These are phyloP conservation scores for Salix purpurea DNA, from an alignment of 345 rosid species.

Conservation along the genomic window DNA sequence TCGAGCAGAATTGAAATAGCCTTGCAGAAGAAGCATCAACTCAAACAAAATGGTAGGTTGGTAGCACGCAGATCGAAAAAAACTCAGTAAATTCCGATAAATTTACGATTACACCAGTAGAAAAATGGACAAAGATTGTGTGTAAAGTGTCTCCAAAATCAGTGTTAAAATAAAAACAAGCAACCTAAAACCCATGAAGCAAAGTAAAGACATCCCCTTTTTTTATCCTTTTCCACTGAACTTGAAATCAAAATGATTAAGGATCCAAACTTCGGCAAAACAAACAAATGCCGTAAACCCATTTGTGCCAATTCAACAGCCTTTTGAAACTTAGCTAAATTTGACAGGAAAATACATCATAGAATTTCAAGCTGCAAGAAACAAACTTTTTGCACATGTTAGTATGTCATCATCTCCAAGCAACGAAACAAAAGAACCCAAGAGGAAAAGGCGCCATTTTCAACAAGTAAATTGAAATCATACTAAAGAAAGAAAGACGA, in stretches of 20 bases:
- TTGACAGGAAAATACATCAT: background rate
- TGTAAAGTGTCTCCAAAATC: slow-evolving; percentile 39
- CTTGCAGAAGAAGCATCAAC: slow-evolving; percentile 9
- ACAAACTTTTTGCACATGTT: background rate
- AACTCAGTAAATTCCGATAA: background rate
- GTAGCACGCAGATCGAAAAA: slow-evolving; percentile 4
- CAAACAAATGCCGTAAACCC: background rate
- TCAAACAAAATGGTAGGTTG: background rate
- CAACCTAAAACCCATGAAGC: slow-evolving; percentile 8
- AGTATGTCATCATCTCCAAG: background rate
- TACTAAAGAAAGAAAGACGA: background rate
- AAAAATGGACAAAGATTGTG: slow-evolving; percentile 26
- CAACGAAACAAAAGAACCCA: background rate
- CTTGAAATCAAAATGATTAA: background rate
- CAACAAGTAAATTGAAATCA: background rate
- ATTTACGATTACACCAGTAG: background rate
- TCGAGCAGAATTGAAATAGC: slow-evolving; percentile 17
- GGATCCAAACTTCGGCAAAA: background rate
- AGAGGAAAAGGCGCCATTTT: background rate
- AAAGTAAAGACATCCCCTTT: slow-evolving; percentile 7
- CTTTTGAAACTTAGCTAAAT: background rate
- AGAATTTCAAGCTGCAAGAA: background rate
- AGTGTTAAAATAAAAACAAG: slow-evolving; percentile 14
- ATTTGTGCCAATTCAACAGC: background rate
- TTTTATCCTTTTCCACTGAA: background rate